Evolutionary conservation across 1,284 basidiomycete species (phyloP), one percentile per base, ranked within the genome.

Genomic region (Termitomyces sp.): DNA sequence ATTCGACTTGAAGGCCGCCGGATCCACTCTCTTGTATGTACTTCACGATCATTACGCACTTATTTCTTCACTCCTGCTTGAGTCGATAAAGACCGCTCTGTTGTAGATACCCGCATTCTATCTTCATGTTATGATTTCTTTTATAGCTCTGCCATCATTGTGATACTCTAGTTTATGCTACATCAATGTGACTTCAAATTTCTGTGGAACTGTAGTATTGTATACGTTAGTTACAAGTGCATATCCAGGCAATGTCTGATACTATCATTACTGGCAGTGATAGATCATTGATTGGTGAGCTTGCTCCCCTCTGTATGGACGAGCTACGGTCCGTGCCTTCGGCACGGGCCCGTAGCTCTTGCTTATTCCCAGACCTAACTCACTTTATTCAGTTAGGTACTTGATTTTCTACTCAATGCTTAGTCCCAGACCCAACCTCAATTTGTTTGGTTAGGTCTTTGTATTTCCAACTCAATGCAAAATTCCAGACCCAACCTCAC

Each of bases 41-140:
- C 56, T 64, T 63, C 60, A 62, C 56, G 58, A 63, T 64, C 65
- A 59, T 66, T 65, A 64, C 65, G 63, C 71, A 62, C 68, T 74
- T 70, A 64, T 73, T 70, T 61, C 61, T 60, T 65, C 68, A 70
- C 66, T 67, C 64, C 64, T 61, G 61, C 36, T 54, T 39, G 34
- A 43, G 54, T 65, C 61, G 61, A 57, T 61, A 60, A 52, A 56
- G 55, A 54, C 54, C 54, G 58, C 55, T 62, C 56, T 70, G 69
- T 58, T 71, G 68, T 72, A 71, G 68, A 72, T 73, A 74, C 74
- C 70, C 70, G 61, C 64, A 60, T 60, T 64, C 64, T 67, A 60
- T 64, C 60, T 61, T 62, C 65, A 68, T 62, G 59, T 58, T 60
- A 61, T 62, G 61, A 55, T 58, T 58, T 54, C 56, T 60, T 57